Evolutionary conservation across 176 grass and related monocot genomes (phyloP), one percentile per base, ranked within the genome.

Genomic region (Carex scoparia): DNA sequence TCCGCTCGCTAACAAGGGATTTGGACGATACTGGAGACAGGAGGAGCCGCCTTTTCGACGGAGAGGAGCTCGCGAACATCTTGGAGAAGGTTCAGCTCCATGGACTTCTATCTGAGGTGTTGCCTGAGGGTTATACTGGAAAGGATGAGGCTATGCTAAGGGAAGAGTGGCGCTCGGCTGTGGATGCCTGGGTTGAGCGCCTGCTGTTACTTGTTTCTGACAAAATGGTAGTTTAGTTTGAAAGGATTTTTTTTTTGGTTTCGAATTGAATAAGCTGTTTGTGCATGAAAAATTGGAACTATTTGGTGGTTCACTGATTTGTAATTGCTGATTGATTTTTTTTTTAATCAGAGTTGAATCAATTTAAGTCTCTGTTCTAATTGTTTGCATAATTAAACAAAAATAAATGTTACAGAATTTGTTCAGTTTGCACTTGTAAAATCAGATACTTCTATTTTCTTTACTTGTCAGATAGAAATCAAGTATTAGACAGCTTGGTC

Each of bases 171-270:
- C 48, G 67, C 7, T 64, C 30, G 60, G 86, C 82, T 19, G 78
- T 91, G 12, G 89, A 91, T 67, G 83, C 85, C 35, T 91, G 89
- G 89, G 32, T 82, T 12, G 89, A 91, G 31, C 65, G 82, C 51
- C 12, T 91, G 48, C 18, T 85, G 23, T 31, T 69, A 33, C 57
- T 91, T n/a, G 58, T 73, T 69, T 81, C 82, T 51, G 87, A 86
- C 30, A 85, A 82, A 3, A 85, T 81, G 89, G 89, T 91, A 87
- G 32, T 68, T 33, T 53, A 31, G 11, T 48, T 59, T 75, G 48
- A 63, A 51, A 12, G 8, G 33, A 8, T 74, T 69, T 54, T 46
- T 42, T 46, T 61, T 9, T 71, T 37, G 7, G 53, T 75, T 58
- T 42, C 15, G 23, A 14, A n/a, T 56, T 84, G 62, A 27, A 32